Conservation (phyloP, 2,329 filamentous ascomycete species). For the Lecanoromycetidae sp. region DNA sequence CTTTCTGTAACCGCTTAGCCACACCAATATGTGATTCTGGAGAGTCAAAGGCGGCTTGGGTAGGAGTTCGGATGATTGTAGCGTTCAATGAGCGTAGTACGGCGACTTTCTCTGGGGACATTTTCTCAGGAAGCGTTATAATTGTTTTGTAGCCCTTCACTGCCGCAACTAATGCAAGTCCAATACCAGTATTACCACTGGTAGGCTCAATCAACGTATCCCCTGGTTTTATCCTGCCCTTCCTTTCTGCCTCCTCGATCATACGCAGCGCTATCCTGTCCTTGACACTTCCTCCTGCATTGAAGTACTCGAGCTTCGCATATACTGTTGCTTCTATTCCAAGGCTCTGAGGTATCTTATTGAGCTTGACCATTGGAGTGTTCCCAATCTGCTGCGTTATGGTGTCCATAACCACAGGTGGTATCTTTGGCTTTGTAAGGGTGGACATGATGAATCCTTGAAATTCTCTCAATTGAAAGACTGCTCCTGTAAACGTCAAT, state of each 20-base stretch:
- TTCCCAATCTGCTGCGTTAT: constrained; percentile 86
- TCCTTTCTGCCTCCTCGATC: constrained; percentile 89
- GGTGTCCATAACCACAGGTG: constrained; percentile 48
- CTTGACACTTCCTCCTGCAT: constrained; percentile 86
- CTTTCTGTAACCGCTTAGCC: constrained; percentile 76
- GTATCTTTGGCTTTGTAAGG: constrained; percentile 38
- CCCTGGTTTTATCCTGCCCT: constrained; percentile 87
- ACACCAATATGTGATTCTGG: constrained; percentile 97
- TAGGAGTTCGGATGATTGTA: constrained; percentile 95
- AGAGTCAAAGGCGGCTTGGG: constrained; percentile 84
- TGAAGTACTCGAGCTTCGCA: constrained; percentile 86
- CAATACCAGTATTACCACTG: constrained; percentile 94
- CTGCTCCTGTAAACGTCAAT: no score
- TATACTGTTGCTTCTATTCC: constrained; percentile 84
- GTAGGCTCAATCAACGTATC: constrained; percentile 97
- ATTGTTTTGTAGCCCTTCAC: constrained; percentile 96
- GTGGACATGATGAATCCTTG: constrained; percentile 33
- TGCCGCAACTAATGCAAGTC: constrained; percentile 81
- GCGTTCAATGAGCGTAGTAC: constrained; percentile 87
- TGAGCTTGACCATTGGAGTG: constrained; percentile 87
- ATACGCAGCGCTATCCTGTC: constrained; percentile 93
- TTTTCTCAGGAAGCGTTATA: constrained; percentile 97
- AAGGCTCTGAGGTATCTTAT: constrained; percentile 81
- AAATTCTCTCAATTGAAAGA: no score
- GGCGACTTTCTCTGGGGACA: constrained; percentile 96